Evolutionary conservation across 2,329 filamentous ascomycete genomes (phyloP), one percentile per base, ranked within the genome.

Genomic region (Botryotinia narcissicola): DNA sequence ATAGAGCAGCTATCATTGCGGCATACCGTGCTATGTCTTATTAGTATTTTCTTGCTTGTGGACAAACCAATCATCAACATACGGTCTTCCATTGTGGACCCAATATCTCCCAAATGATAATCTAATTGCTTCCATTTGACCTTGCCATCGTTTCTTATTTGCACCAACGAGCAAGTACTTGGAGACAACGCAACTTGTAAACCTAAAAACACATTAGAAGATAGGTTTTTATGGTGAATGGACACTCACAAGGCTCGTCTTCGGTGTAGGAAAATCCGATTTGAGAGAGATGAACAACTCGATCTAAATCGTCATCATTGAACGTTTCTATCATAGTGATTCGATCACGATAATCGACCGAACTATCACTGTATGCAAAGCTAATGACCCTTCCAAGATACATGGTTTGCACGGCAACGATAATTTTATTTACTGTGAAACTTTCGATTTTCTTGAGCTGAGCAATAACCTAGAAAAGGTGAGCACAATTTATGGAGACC

Each of bases 331-430:
- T 86, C 87, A 97, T 91, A 0, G 89, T 92, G 66, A 88, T 86
- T 18, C 94, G 88, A 79, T 97, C 92, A 73, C 93, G 89, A 81
- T 95, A 93, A 77, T 96, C 91, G 5, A 97, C 85, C 0, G 90
- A 92, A 18, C 95, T 93, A 80, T 97, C 94, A 75, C 92, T 92
- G 78, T 93, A 93, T 40, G 88, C 87, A 74, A 97, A 85, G 44
- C 91, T 90, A 3, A 97, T 76, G 2, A 92, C 86, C 74, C 90
- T 93, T 67, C 92, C 92, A 74, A 91, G 89, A 77, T 92, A 91
- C 29, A 92, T 85, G 3, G 89, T 84, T 64, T 91, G 88, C 44
- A 96, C 84, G 0, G 89, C 88, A 57, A 97, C 82, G 1, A 95
- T 84, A 37, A 92, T 86, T 80, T 93, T 94, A 77, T 92, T 89